phyloP scores from a whole-genome alignment of 352 stramenopile species.

The Elongisporangium prolatum region DNA sequence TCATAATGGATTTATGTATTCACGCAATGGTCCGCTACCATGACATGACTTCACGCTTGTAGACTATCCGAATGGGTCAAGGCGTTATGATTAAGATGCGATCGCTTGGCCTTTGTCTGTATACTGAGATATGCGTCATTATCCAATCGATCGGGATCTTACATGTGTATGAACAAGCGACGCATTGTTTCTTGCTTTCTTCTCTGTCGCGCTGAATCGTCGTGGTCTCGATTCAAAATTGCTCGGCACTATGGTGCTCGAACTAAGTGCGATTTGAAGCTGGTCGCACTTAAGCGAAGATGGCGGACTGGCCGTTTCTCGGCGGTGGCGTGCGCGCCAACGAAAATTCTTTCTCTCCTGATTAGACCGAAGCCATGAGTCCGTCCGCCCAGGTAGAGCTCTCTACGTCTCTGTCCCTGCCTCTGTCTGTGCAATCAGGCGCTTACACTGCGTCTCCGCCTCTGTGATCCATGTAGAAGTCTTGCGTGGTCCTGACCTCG shows the following conservation, averaged over 20 bases:
- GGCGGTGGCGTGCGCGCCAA: neutral
- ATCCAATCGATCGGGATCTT: no score
- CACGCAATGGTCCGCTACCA: no score
- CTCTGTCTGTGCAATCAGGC: neutral
- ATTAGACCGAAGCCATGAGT: constrained; percentile 17
- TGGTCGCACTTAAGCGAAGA: neutral
- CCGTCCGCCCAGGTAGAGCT: constrained; percentile 17
- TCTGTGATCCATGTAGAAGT: constrained; percentile 5
- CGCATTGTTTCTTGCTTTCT: neutral
- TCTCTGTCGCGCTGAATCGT: neutral
- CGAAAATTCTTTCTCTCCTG: neutral
- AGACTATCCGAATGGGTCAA: neutral
- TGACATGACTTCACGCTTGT: no score
- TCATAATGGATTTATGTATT: no score
- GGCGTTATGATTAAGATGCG: neutral
- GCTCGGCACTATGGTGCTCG: neutral
- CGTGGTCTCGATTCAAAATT: neutral
- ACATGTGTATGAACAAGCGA: no score
- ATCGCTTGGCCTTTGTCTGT: neutral
- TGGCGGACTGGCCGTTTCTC: neutral
- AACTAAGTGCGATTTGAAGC: neutral
- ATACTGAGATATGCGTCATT: no score
- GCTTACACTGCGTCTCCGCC: neutral
- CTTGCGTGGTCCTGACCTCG: constrained; percentile 68
- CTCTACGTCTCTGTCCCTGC: neutral